Evolutionary conservation across 2,329 filamentous ascomycete genomes (phyloP).

Genomic region (Ophiostoma piceae): DNA sequence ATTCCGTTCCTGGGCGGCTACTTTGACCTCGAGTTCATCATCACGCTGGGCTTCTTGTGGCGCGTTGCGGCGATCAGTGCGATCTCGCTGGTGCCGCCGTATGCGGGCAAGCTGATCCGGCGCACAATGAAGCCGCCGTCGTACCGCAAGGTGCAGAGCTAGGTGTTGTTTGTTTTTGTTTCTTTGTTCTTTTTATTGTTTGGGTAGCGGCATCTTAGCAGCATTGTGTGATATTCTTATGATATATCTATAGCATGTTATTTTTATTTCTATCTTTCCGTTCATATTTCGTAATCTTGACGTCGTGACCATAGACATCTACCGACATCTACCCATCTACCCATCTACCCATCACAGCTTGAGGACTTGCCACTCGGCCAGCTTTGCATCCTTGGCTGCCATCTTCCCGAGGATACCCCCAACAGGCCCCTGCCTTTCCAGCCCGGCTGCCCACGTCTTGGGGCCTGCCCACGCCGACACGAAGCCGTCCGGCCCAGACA

Average conservation of each 20-base stretch:
- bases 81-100: conserved; percentile 79
- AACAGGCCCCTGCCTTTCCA: conserved; percentile 69
- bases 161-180: background rate
- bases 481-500: conserved; percentile 90
- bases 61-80: conserved; percentile 73
- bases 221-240: background rate
- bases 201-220: background rate
- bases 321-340: too few species aligned
- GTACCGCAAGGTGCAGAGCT: conserved; percentile 82
- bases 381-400: conserved; percentile 40
- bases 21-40: conserved; percentile 76
- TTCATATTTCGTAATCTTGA: background rate
- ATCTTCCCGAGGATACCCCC: conserved; percentile 62
- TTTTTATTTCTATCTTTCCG: background rate
- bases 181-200: background rate
- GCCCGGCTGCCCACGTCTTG: conserved; percentile 68
- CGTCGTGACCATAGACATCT: background rate
- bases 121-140: conserved; percentile 84
- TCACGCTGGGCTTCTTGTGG: conserved; percentile 83
- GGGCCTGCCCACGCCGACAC: conserved; percentile 72
- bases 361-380: conserved; percentile 47
- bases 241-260: conserved; percentile 1
- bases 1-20: conserved; percentile 86
- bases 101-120: conserved; percentile 77
- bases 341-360: conserved; percentile 39